Evolutionary conservation across 2,329 filamentous ascomycete species (phyloP).

Genomic region (Aspergillus piperis): DNA sequence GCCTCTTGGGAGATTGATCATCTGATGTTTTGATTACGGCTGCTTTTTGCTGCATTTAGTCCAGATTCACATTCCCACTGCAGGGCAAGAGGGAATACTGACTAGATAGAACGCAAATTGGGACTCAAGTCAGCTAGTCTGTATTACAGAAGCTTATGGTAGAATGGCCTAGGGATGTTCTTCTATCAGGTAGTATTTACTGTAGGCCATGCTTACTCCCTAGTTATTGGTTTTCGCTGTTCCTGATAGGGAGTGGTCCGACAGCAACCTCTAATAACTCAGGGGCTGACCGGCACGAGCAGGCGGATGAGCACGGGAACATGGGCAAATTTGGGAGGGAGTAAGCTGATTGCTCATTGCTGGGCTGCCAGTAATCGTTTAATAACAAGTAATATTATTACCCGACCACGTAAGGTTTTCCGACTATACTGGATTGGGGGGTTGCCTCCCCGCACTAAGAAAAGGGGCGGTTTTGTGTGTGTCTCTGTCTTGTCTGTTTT

Average conservation of each 20-base stretch:
- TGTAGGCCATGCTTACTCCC: not conserved
- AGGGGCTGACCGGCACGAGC: not conserved
- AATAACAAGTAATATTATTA: not conserved
- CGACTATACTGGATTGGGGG: not conserved
- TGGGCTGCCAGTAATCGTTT: not conserved
- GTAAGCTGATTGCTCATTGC: not conserved
- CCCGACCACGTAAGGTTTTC: constrained; percentile 4
- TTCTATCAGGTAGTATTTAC: not conserved
- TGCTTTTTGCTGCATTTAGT: not conserved
- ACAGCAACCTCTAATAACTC: not conserved
- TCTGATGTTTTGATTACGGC: not conserved
- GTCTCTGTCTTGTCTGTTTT: not conserved
- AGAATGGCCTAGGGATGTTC: not conserved
- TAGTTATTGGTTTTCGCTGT: too few species aligned
- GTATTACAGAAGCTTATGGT: constrained; percentile 1
- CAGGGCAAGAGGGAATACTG: not conserved
- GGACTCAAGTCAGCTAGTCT: not conserved
- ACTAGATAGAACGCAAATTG: not conserved
- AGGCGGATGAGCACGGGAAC: not conserved
- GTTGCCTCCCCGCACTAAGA: constrained; percentile 4
- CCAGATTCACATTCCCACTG: too few species aligned
- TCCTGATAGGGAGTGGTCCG: not conserved
- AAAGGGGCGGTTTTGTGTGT: not conserved
- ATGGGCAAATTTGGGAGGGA: not conserved
- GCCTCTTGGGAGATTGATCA: not conserved